Conservation (phyloP, 305 asterid genomes). For the Fraxinus albicans region DNA sequence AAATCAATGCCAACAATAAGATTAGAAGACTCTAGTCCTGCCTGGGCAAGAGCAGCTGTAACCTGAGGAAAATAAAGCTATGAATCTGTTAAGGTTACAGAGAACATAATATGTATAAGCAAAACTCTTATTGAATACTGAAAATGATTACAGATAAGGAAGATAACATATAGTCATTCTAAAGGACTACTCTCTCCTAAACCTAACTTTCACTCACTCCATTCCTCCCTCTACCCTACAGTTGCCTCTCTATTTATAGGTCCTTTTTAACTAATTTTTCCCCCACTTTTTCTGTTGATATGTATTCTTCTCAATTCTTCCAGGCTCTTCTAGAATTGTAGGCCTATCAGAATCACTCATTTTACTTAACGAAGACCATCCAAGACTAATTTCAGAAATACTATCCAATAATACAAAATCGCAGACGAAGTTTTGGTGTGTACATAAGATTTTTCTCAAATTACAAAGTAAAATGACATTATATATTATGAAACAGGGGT, state of each 20-base stretch:
- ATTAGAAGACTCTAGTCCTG: conserved; percentile 51
- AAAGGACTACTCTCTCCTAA: no score
- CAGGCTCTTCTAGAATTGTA: no score
- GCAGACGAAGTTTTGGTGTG: background rate
- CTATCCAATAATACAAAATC: background rate
- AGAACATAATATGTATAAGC: no score
- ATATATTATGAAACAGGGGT: background rate
- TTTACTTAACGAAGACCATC: background rate
- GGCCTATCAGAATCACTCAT: background rate
- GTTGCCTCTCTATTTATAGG: no score
- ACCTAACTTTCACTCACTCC: no score
- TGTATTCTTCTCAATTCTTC: no score
- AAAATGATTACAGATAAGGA: no score
- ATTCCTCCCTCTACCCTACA: no score
- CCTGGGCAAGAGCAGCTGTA: conserved; percentile 40
- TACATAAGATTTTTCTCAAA: background rate
- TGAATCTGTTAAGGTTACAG: background rate
- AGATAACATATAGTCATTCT: no score
- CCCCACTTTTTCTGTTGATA: no score
- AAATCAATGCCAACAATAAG: conserved; percentile 56
- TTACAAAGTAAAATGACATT: background rate
- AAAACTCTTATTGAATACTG: no score
- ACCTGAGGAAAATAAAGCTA: conserved; percentile 26
- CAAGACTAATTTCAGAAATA: background rate
- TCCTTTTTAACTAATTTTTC: no score